phyloP scores from a whole-genome alignment of 345 rosid genomes.

The Gossypium stocksii region DNA sequence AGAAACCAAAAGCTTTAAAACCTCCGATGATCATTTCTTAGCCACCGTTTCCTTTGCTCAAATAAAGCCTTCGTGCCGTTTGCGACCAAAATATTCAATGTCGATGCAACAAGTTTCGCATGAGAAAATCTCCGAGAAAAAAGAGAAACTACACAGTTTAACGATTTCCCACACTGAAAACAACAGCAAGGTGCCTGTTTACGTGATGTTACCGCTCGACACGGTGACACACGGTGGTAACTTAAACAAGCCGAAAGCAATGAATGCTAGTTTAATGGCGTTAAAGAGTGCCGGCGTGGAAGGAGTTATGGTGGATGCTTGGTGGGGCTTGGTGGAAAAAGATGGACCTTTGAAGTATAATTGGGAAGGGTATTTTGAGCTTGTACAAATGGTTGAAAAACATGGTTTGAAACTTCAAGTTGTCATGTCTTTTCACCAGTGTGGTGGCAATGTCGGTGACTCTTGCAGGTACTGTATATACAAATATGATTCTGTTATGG shows the following conservation, averaged over 20 bases:
- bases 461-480: slow-evolving; percentile 69
- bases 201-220: slow-evolving; percentile 90
- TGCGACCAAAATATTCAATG: slow-evolving; percentile 34
- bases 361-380: slow-evolving; percentile 97
- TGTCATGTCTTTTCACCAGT: slow-evolving; percentile 97
- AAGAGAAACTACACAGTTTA: slow-evolving; percentile 52
- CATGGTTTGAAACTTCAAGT: slow-evolving; percentile 86
- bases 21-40: slow-evolving; percentile 35
- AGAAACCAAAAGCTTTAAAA: slow-evolving; percentile 47
- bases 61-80: slow-evolving; percentile 43
- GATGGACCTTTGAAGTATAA: slow-evolving; percentile 90
- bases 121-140: slow-evolving; percentile 34
- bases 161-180: slow-evolving; percentile 35
- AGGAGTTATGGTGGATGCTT: slow-evolving; percentile 97
- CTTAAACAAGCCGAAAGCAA: slow-evolving; percentile 74
- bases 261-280: slow-evolving; percentile 93
- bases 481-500: background rate
- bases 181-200: slow-evolving; percentile 68
- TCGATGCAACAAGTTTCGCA: slow-evolving; percentile 28
- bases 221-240: slow-evolving; percentile 60
- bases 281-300: slow-evolving; percentile 86
- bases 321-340: slow-evolving; percentile 99
- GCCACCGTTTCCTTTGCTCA: slow-evolving; percentile 43
- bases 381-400: slow-evolving; percentile 74
- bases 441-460: slow-evolving; percentile 98